phyloP scores from a whole-genome alignment of 257 asterid species.

The Rauvolfia tetraphylla region DNA sequence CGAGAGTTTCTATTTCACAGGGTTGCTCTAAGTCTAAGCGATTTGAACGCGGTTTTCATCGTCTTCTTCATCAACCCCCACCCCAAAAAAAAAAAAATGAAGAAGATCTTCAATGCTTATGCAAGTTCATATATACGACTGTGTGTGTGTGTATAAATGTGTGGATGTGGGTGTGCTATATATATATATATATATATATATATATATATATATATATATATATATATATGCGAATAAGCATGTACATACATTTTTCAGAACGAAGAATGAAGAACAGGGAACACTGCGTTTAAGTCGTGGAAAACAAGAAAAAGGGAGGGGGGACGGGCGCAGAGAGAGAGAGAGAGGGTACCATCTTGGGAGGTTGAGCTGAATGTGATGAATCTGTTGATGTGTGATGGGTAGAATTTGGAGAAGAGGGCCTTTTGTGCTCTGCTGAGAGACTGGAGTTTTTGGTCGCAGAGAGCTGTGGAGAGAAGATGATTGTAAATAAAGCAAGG shows the following conservation, averaged over 20 bases:
- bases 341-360: not conserved
- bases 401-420: not conserved
- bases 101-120: not conserved
- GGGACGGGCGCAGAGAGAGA: not conserved
- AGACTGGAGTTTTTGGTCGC: too few relatives aligned
- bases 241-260: not conserved
- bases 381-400: not conserved
- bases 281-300: not conserved
- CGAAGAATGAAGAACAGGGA: not conserved
- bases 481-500: too few relatives aligned
- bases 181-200: too few relatives aligned
- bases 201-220: too few relatives aligned
- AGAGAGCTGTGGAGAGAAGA: too few relatives aligned
- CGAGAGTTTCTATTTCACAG: not conserved
- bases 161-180: too few relatives aligned
- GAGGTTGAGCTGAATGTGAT: not conserved
- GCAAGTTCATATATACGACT: not conserved
- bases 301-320: too few relatives aligned
- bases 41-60: not conserved
- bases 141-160: too few relatives aligned
- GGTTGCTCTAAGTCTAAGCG: not conserved
- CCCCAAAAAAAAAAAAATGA: too few relatives aligned
- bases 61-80: not conserved
- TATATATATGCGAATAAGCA: too few relatives aligned
- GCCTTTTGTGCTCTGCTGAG: too few relatives aligned